Conservation (phyloP, 768 basidiomycete species). For the Suillus cothurnatus region DNA sequence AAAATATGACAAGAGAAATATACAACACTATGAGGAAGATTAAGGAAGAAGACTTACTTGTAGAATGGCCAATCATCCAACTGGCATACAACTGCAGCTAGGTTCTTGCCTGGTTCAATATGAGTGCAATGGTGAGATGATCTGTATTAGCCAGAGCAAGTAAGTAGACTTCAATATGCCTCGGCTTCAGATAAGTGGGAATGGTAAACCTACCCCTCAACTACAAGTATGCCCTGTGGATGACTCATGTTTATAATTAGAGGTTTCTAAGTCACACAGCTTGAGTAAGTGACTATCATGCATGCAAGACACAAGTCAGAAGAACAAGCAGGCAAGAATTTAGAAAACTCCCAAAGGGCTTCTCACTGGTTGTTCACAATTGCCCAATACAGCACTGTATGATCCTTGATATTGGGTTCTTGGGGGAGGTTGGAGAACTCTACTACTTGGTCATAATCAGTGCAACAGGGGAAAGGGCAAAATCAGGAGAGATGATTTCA, state of each 20-base stretch:
- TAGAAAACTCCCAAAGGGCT: conserved; percentile 35
- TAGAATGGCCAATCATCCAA: not conserved
- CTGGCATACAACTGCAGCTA: too few relatives aligned
- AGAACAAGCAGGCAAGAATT: conserved; percentile 40
- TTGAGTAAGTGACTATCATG: conserved; percentile 24
- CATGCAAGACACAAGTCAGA: conserved; percentile 64
- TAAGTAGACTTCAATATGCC: not conserved
- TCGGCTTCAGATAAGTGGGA: not conserved
- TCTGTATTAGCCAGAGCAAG: not conserved
- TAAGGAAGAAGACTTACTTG: too few relatives aligned
- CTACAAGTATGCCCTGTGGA: not conserved
- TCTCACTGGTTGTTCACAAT: conserved; percentile 25
- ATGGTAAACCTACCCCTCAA: not conserved
- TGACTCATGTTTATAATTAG: not conserved
- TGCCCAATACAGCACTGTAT: not conserved
- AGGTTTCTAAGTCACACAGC: too few relatives aligned
- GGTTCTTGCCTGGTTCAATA: too few relatives aligned
- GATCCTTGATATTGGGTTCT: not conserved
- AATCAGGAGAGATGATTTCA: conserved; percentile 41
- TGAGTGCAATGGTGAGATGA: not conserved
- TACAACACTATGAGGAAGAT: too few relatives aligned
- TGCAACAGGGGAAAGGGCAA: conserved; percentile 25
- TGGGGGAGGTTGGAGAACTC: conserved; percentile 20
- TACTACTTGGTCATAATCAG: conserved; percentile 46
- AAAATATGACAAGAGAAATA: too few relatives aligned